These are phyloP conservation scores for Fusarium veterinarium DNA, from an alignment of 2,329 filamentous ascomycete species.

Conservation along the genomic window DNA sequence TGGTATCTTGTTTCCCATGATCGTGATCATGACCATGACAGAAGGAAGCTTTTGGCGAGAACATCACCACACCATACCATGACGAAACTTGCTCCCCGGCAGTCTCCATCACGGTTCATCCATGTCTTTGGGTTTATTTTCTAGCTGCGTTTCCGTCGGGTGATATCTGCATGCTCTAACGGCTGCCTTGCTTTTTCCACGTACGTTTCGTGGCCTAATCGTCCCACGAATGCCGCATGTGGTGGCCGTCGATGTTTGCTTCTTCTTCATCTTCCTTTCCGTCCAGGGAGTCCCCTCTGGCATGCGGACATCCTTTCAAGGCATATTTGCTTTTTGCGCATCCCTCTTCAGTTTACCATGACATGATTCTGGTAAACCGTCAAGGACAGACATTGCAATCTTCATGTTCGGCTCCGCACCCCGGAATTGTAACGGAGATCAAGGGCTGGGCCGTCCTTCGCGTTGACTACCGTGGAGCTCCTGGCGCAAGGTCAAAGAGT, in stretches of 20 bases:
- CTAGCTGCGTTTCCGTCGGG: slow-evolving; percentile 34
- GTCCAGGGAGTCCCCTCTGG: slow-evolving; percentile 11
- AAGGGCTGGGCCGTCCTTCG: slow-evolving; percentile 3
- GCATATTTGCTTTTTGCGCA: slow-evolving; percentile 5
- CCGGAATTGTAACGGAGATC: slow-evolving; percentile 23
- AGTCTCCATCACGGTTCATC: background rate
- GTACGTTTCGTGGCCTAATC: slow-evolving; percentile 40
- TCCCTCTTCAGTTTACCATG: background rate
- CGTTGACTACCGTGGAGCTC: slow-evolving; percentile 2
- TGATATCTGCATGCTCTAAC: slow-evolving; percentile 23
- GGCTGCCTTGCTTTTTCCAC: slow-evolving; percentile 37
- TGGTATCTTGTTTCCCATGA: background rate
- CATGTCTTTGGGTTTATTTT: slow-evolving; percentile 20
- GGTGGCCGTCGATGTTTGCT: slow-evolving; percentile 24
- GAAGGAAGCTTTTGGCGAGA: background rate
- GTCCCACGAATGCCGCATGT: slow-evolving; percentile 34
- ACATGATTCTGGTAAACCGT: slow-evolving; percentile 3
- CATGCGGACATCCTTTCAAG: background rate
- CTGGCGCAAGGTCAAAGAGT: background rate
- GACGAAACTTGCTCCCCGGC: background rate
- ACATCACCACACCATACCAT: background rate
- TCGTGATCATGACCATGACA: background rate
- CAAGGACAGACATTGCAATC: background rate
- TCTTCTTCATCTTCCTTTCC: slow-evolving; percentile 33
- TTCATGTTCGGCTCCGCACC: slow-evolving; percentile 21